Conservation (phyloP, 441 rosid species). For the Biscutella laevigata region DNA sequence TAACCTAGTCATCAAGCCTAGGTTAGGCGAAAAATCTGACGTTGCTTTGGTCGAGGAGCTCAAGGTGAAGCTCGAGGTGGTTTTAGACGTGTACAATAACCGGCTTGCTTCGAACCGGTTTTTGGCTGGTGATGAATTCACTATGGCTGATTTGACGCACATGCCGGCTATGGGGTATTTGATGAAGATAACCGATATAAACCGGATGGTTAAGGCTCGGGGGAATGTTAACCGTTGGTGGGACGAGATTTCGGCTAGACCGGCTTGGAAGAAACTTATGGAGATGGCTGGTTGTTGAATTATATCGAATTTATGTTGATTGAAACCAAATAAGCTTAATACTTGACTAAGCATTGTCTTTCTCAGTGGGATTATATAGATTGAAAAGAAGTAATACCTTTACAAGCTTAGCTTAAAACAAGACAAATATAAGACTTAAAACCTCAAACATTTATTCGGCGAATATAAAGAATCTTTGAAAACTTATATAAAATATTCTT, state of each 20-base stretch:
- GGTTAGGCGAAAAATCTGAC: conserved; percentile 43
- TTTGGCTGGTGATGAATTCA: conserved; percentile 49
- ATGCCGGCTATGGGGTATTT: conserved; percentile 42
- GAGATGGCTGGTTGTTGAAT: conserved; percentile 29
- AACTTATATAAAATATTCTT: too few species aligned
- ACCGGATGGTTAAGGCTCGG: conserved; percentile 30
- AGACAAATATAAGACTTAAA: too few species aligned
- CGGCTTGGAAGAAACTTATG: conserved; percentile 54
- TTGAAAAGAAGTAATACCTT: too few species aligned
- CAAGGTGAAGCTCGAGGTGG: conserved; percentile 40
- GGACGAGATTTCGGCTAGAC: conserved; percentile 41
- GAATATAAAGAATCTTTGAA: too few species aligned
- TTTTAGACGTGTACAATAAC: conserved; percentile 43
- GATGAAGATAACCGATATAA: conserved; percentile 29
- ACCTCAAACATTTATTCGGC: too few species aligned
- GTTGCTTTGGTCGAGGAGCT: conserved; percentile 22
- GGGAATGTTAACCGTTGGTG: conserved; percentile 43
- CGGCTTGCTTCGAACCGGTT: conserved; percentile 37
- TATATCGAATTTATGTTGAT: background rate
- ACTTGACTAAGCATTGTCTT: too few species aligned
- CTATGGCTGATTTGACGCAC: conserved; percentile 58
- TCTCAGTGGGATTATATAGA: too few species aligned
- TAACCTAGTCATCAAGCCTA: conserved; percentile 42
- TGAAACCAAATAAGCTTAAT: background rate
- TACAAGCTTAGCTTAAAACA: too few species aligned